Conservation (phyloP, 108 stramenopile genomes). For the Skeletonema grethae region DNA sequence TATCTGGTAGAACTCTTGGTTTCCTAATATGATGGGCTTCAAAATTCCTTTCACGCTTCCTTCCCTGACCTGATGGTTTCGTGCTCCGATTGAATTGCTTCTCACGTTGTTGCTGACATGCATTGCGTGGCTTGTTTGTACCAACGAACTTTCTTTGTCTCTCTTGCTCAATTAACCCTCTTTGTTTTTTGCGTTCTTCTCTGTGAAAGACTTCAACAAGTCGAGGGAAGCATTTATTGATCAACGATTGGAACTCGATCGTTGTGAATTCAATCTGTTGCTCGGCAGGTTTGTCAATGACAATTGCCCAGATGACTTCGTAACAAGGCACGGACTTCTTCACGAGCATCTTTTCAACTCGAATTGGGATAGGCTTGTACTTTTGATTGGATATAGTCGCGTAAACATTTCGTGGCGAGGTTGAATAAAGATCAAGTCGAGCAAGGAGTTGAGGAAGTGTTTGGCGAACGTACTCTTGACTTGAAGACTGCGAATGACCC, state of each 20-base stretch:
- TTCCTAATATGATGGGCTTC: not conserved
- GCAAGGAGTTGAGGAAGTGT: slow-evolving; percentile 60
- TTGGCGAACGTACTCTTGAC: slow-evolving; percentile 57
- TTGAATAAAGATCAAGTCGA: slow-evolving; percentile 51
- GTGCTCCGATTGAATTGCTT: slow-evolving; percentile 10
- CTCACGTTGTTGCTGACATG: slow-evolving; percentile 11
- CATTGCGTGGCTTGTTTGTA: slow-evolving; percentile 6
- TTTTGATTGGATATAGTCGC: slow-evolving; percentile 23
- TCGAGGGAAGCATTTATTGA: slow-evolving; percentile 61
- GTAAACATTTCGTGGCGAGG: slow-evolving; percentile 38
- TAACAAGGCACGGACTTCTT: slow-evolving; percentile 49
- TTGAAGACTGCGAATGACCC: slow-evolving; percentile 53
- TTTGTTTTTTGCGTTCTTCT: slow-evolving; percentile 47
- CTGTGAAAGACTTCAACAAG: slow-evolving; percentile 53
- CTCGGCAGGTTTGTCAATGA: slow-evolving; percentile 28
- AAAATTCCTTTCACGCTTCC: slow-evolving; percentile 27
- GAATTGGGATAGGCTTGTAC: slow-evolving; percentile 51
- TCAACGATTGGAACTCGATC: slow-evolving; percentile 50
- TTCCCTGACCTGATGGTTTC: slow-evolving; percentile 1
- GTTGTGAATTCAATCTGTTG: slow-evolving; percentile 60
- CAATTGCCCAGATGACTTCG: slow-evolving; percentile 64
- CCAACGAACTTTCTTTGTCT: slow-evolving; percentile 61
- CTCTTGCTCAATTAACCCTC: slow-evolving; percentile 55
- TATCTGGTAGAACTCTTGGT: not conserved
- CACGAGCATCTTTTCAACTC: slow-evolving; percentile 49